Percentiles rank a stretch among this genome's conserved stretches.
Conservation (phyloP, 1,139 yeast species). For the Suhomyces guaymorum region DNA sequence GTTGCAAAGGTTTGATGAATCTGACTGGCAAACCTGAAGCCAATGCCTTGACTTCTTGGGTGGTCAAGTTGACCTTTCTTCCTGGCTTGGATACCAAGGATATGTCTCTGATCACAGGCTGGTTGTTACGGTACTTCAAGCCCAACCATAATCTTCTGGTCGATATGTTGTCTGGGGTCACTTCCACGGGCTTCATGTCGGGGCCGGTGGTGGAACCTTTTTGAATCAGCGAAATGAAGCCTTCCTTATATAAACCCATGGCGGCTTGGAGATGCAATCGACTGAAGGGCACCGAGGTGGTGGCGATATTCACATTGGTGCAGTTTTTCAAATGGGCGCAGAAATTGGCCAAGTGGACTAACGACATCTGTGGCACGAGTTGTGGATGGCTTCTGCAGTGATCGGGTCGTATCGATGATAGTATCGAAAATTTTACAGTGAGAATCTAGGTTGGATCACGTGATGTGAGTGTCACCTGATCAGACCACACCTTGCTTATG, state of each 20-base stretch:
- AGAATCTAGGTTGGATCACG: not conserved
- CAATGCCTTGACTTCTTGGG: constrained; percentile 66
- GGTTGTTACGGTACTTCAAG: constrained; percentile 79
- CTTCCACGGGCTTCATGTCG: constrained; percentile 69
- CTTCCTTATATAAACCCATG: constrained; percentile 83
- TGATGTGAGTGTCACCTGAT: constrained; percentile 8
- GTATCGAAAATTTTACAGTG: constrained; percentile 10
- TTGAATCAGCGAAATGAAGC: constrained; percentile 81
- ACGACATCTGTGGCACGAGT: constrained; percentile 66
- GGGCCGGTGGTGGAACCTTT: constrained; percentile 93
- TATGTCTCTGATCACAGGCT: constrained; percentile 73
- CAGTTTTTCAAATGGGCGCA: constrained; percentile 92
- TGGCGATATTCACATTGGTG: constrained; percentile 67
- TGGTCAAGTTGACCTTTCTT: constrained; percentile 63
- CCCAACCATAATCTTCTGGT: constrained; percentile 91
- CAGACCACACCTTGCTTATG: not conserved
- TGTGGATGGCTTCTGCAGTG: not conserved
- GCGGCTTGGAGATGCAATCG: constrained; percentile 82
- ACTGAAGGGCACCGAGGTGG: constrained; percentile 83
- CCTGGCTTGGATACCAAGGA: constrained; percentile 84
- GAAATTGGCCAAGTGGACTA: constrained; percentile 78
- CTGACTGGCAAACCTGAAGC: constrained; percentile 78
- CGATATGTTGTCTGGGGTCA: constrained; percentile 84
- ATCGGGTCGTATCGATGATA: not conserved
- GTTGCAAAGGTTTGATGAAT: constrained; percentile 76